Base-by-base conservation (phyloP, 2,329 filamentous ascomycete genomes). In the Xylaria sp. region DNA sequence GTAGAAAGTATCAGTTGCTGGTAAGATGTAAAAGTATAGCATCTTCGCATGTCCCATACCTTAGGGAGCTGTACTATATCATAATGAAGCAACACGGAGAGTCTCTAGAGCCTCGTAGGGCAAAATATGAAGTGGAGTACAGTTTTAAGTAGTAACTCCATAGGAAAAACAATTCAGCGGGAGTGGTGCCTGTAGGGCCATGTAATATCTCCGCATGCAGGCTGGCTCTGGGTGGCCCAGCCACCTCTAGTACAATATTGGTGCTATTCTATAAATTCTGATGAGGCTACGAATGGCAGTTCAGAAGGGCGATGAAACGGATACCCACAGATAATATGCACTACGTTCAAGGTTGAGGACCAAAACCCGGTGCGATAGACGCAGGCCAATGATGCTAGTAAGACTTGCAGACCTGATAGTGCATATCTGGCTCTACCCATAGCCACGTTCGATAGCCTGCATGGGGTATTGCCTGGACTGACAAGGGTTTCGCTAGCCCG, bases 241-340 rank as follows among this genome's bases (percentile, higher is more conserved):
- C 40, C 61, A 42, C 26, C n/a, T 23, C 23, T 46, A 38, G 66
- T 38, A 48, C 44, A 48, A 33, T 62, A 44, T 31, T 48, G 31
- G 38, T 49, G 26, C 48, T 59, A 42, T 48, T 54, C 38, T 48
- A 26, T 23, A 56, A 26, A 40, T 20, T 42, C 1, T 10, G 28
- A 33, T 68, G 44, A 62, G 63, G 66, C 66, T 65, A 65, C 66
- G 49, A 61, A 68, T 65, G 26, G 46, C n/a, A 49, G 38, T 42
- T 28, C 15, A 17, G 17, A 40, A 11, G 23, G 26, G 31, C n/a
- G 6, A 44, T 33, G 40, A 42, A 57, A 51, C 38, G 23, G n/a
- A 54, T 28, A 46, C 23, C 31, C n/a, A 46, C 53, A 28, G 49
- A 33, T 17, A 31, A 28, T 28, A 54, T 44, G 42, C 53, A 51